Evolutionary conservation across 192 early-diverging fungal species (phyloP).

Genomic region (Entophlyctis luteolus): DNA sequence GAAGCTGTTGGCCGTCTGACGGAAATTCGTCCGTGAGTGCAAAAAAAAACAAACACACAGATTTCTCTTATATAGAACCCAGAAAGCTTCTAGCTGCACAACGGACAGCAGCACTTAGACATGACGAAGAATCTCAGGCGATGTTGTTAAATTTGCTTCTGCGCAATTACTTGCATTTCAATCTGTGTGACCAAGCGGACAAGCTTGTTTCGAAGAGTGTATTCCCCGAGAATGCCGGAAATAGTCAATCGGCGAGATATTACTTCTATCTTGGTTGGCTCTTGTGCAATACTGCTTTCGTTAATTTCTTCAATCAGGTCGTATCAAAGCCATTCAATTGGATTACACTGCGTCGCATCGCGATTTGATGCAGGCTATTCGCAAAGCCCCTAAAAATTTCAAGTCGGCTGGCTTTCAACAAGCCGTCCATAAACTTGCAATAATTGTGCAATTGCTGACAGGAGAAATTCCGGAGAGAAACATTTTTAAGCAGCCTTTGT

Average conservation of each 20-base stretch:
- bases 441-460: conserved; percentile 97
- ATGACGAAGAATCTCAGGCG: conserved; percentile 88
- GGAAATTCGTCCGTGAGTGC: conserved; percentile 68
- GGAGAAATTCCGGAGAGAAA: conserved; percentile 97
- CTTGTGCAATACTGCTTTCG: not conserved
- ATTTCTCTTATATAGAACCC: not conserved
- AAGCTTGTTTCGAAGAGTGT: conserved; percentile 85
- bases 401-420: conserved; percentile 93
- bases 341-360: conserved; percentile 91
- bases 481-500: conserved; percentile 80
- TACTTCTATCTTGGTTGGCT: conserved; percentile 83
- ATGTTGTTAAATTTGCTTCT: conserved; percentile 87
- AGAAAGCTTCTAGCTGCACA: conserved; percentile 76
- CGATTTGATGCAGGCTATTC: conserved; percentile 85
- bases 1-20: conserved; percentile 69
- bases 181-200: conserved; percentile 96
- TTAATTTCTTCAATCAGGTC: conserved; percentile 35
- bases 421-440: conserved; percentile 87
- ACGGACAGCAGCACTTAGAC: conserved; percentile 85
- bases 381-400: conserved; percentile 84
- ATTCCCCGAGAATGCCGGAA: conserved; percentile 86
- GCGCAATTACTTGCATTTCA: conserved; percentile 89
- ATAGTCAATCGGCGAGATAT: conserved; percentile 91
- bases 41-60: too few relatives aligned
- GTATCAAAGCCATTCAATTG: conserved; percentile 96